Conservation (phyloP, 768 basidiomycete genomes). For the Russula ochroleuca region DNA sequence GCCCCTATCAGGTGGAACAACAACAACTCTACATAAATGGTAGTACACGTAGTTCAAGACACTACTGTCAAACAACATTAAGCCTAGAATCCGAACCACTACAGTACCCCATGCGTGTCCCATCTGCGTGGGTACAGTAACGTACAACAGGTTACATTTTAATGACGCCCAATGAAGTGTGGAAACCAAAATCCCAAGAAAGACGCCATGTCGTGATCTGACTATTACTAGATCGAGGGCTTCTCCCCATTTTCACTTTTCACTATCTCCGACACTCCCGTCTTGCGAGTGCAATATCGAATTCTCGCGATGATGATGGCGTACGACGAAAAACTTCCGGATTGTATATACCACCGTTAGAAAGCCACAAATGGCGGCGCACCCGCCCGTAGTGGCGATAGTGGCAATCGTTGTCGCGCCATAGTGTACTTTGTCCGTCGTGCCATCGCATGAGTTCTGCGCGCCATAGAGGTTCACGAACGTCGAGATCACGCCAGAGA, state of each 20-base stretch:
- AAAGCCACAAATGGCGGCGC: conserved; percentile 2
- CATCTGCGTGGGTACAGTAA: too few species aligned
- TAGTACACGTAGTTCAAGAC: too few species aligned
- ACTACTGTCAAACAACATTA: too few species aligned
- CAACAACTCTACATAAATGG: too few species aligned
- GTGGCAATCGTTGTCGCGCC: conserved; percentile 5
- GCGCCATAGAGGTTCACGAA: not conserved
- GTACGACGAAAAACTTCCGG: conserved; percentile 1
- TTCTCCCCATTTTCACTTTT: not conserved
- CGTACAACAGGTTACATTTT: not conserved
- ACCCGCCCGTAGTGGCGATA: conserved; percentile 13
- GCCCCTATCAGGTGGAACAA: too few species aligned
- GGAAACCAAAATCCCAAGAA: not conserved
- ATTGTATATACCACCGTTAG: conserved; percentile 1
- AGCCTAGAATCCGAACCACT: too few species aligned
- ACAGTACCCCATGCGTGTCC: too few species aligned
- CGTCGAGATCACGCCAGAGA: conserved; percentile 18
- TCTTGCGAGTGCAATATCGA: not conserved
- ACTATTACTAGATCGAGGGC: too few species aligned
- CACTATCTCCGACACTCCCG: not conserved
- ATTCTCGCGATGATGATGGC: not conserved
- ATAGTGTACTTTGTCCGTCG: not conserved
- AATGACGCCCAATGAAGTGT: not conserved
- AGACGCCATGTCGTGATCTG: not conserved
- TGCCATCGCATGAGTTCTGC: not conserved